phyloP scores from a whole-genome alignment of 257 asterid genomes.

The Salvia rosmarinus region DNA sequence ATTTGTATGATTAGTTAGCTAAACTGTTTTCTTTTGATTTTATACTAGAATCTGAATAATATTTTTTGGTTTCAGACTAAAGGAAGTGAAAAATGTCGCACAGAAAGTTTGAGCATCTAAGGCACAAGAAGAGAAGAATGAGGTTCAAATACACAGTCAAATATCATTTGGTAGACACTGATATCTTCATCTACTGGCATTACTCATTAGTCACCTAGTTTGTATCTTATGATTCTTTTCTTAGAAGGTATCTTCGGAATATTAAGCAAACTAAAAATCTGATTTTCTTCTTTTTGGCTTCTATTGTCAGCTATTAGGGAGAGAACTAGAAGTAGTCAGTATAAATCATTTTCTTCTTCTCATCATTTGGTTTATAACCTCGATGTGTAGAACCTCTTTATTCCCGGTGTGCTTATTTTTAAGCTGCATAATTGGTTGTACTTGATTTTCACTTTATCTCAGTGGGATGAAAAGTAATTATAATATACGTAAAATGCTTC shows the following conservation, averaged over 20 bases:
- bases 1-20: no score
- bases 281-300: neutral
- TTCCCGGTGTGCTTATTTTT: neutral
- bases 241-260: neutral
- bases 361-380: no score
- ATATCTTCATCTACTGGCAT: constrained; percentile 20
- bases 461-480: no score
- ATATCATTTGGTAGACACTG: constrained; percentile 8
- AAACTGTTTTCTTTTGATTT: no score
- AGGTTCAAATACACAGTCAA: constrained; percentile 5
- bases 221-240: neutral
- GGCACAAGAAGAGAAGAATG: constrained; percentile 24
- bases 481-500: no score
- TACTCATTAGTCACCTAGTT: neutral
- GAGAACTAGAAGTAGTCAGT: neutral
- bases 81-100: no score
- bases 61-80: no score
- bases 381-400: neutral
- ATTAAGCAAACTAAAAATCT: constrained; percentile 9
- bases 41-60: no score
- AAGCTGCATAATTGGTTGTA: constrained; percentile 14
- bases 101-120: no score
- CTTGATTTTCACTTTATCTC: neutral
- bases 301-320: neutral
- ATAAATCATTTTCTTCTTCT: neutral